Conservation (phyloP, 768 basidiomycete genomes). For the Tulasnella sp. region DNA sequence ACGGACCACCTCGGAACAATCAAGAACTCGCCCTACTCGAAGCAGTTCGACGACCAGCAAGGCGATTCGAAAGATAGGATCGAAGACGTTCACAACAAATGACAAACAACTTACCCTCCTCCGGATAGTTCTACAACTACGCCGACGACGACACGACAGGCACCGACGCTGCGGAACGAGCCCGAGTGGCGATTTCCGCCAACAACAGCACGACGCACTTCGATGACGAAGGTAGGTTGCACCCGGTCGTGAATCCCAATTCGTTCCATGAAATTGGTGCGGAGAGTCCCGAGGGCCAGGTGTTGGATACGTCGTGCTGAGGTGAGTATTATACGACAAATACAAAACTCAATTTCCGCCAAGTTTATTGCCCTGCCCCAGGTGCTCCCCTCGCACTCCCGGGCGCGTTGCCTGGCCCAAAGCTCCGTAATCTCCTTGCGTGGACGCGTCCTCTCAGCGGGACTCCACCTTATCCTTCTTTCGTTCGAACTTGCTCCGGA, state of each 20-base stretch:
- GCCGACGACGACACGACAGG: conserved; percentile 29
- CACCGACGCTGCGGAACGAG: conserved; percentile 38
- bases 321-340: no score
- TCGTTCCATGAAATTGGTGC: conserved; percentile 37
- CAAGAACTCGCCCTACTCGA: conserved; percentile 37
- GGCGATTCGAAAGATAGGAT: conserved; percentile 41
- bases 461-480: no score
- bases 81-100: conserved; percentile 38
- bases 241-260: conserved; percentile 40
- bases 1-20: conserved; percentile 39
- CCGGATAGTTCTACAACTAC: conserved; percentile 41
- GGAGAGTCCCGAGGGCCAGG: conserved; percentile 42
- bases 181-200: background rate
- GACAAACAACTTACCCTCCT: conserved; percentile 31
- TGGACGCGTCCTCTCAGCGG: no score
- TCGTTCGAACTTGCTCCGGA: no score
- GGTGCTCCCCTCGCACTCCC: no score
- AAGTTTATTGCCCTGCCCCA: no score
- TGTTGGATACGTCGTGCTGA: no score
- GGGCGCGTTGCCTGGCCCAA: no score
- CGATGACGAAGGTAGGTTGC: conserved; percentile 32
- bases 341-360: no score
- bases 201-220: conserved; percentile 34
- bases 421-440: no score
- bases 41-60: conserved; percentile 29